Conservation (phyloP, 2,329 filamentous ascomycete species). For the Venturia effusa region DNA sequence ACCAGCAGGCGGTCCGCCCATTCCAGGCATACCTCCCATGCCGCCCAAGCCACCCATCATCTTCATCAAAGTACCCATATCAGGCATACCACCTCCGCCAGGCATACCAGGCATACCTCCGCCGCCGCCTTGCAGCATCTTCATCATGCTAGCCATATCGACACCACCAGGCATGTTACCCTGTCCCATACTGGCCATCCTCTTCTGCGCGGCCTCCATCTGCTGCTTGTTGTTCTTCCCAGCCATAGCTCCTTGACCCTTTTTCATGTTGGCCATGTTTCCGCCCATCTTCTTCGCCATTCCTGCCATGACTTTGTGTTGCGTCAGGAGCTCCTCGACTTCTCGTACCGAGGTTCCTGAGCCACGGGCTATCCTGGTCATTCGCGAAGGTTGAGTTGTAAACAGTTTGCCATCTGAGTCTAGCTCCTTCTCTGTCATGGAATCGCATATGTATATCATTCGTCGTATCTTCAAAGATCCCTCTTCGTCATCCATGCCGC, state of each 20-base stretch:
- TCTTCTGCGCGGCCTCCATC: conserved; percentile 93
- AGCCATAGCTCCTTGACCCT: conserved; percentile 80
- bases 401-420: conserved; percentile 94
- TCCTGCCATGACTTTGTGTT: conserved; percentile 96
- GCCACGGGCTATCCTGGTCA: conserved; percentile 83
- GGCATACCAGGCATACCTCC: conserved; percentile 42
- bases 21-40: conserved; percentile 7
- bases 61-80: conserved; percentile 14
- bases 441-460: conserved; percentile 99
- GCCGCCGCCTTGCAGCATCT: conserved; percentile 72
- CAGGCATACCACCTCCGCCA: conserved; percentile 13
- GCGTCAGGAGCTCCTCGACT: conserved; percentile 92
- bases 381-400: conserved; percentile 79
- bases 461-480: conserved; percentile 86
- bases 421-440: conserved; percentile 92
- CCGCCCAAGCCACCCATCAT: conserved; percentile 13
- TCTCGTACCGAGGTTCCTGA: conserved; percentile 85
- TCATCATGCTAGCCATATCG: conserved; percentile 79
- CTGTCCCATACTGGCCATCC: conserved; percentile 85
- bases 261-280: conserved; percentile 95
- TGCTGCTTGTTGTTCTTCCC: conserved; percentile 88
- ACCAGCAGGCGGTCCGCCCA: conserved; percentile 5
- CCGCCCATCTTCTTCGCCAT: conserved; percentile 99
- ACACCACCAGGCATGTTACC: conserved; percentile 43
- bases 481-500: conserved; percentile 93